These are phyloP conservation scores for Termitomyces sp. DNA, from an alignment of 768 basidiomycete genomes.

Conservation along the genomic window DNA sequence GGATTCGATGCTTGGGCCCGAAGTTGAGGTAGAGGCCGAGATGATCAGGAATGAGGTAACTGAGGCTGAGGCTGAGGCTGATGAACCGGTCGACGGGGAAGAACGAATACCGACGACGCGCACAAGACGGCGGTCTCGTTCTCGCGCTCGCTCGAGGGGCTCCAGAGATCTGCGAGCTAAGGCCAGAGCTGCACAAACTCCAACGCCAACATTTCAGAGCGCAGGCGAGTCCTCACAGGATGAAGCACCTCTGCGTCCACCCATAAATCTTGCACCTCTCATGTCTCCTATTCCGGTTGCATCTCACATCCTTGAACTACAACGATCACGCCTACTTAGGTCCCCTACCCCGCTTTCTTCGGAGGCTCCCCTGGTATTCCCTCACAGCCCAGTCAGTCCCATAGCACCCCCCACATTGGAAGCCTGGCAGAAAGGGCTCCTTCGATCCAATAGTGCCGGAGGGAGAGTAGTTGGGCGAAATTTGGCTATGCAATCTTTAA, in stretches of 20 bases:
- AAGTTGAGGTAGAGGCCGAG: slow-evolving; percentile 25
- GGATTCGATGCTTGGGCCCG: slow-evolving; percentile 13
- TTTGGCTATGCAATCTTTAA: slow-evolving; percentile 81
- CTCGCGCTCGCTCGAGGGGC: slow-evolving; percentile 72
- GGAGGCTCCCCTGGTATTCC: slow-evolving; percentile 51
- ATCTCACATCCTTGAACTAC: slow-evolving; percentile 54
- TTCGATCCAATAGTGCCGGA: slow-evolving; percentile 90
- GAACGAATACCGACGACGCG: slow-evolving; percentile 43
- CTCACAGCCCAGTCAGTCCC: slow-evolving; percentile 67
- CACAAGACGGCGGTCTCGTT: slow-evolving; percentile 65
- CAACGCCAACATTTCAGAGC: slow-evolving; percentile 34
- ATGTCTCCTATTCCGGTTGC: slow-evolving; percentile 37
- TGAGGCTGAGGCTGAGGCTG: slow-evolving; percentile 28
- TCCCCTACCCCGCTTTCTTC: slow-evolving; percentile 51
- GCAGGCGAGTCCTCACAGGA: slow-evolving; percentile 73
- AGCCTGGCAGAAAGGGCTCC: slow-evolving; percentile 71
- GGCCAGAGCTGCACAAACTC: slow-evolving; percentile 42
- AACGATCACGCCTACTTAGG: slow-evolving; percentile 38
- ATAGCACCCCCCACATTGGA: slow-evolving; percentile 66
- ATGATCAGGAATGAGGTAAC: slow-evolving; percentile 28
- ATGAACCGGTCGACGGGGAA: slow-evolving; percentile 33
- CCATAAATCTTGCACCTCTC: slow-evolving; percentile 31
- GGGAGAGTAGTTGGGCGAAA: slow-evolving; percentile 55
- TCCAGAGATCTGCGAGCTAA: slow-evolving; percentile 73
- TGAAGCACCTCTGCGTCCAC: slow-evolving; percentile 36